phyloP scores from a whole-genome alignment of 2,329 filamentous ascomycete species.

The Stemphylium lycopersici region DNA sequence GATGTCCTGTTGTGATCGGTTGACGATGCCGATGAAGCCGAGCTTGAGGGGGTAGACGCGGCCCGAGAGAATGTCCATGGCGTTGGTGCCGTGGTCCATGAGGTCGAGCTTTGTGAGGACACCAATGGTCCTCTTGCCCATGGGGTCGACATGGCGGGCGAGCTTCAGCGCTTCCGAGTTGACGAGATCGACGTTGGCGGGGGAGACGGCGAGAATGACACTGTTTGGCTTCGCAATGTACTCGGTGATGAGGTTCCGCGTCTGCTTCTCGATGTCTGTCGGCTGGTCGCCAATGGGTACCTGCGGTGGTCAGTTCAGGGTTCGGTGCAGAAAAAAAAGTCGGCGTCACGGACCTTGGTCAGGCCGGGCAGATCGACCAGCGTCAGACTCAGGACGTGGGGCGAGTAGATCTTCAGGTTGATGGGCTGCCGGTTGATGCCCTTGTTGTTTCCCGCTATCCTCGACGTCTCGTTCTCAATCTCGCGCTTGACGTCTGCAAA shows the following conservation, averaged over 20 bases:
- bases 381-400: constrained; percentile 93
- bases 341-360: constrained; percentile 72
- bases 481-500: constrained; percentile 94
- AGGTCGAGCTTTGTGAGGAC: constrained; percentile 96
- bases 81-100: constrained; percentile 99
- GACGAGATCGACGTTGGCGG: constrained; percentile 96
- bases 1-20: constrained; percentile 97
- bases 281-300: constrained; percentile 98
- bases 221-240: constrained; percentile 99
- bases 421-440: constrained; percentile 97
- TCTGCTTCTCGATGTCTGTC: constrained; percentile 98
- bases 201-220: constrained; percentile 94
- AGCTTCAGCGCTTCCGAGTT: constrained; percentile 98
- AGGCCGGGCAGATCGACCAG: constrained; percentile 94
- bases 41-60: constrained; percentile 96
- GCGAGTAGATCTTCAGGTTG: constrained; percentile 98
- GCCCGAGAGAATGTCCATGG: constrained; percentile 94
- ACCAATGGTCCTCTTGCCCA: constrained; percentile 93
- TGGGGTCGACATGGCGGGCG: constrained; percentile 92
- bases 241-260: constrained; percentile 91
- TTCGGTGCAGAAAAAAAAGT: constrained; percentile 7
- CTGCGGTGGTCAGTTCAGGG: constrained; percentile 52
- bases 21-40: constrained; percentile 97
- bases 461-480: constrained; percentile 94
- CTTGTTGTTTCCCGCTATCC: constrained; percentile 96